These are phyloP conservation scores for Neoboletus magnificus DNA, from an alignment of 768 basidiomycete species.

Conservation along the genomic window DNA sequence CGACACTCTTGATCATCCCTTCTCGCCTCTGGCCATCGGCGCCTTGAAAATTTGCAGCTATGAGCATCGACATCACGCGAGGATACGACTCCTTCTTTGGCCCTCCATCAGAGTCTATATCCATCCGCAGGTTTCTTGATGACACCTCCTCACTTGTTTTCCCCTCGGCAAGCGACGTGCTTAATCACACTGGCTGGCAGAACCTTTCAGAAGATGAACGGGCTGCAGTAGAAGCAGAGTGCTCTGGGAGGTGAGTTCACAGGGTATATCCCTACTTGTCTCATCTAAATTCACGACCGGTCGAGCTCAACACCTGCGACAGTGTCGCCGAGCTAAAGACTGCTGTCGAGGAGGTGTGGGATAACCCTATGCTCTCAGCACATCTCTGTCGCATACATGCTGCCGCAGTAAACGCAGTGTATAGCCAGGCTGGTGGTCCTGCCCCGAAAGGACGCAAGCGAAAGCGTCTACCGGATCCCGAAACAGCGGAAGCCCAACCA, in stretches of 20 bases:
- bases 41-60: not conserved
- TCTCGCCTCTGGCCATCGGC: not conserved
- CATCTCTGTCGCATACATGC: slow-evolving; percentile 56
- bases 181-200: slow-evolving; percentile 22
- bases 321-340: slow-evolving; percentile 54
- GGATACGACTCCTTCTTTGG: slow-evolving; percentile 56
- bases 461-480: slow-evolving; percentile 30
- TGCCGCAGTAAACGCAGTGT: slow-evolving; percentile 36
- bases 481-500: slow-evolving; percentile 32
- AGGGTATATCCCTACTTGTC: not conserved
- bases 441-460: slow-evolving; percentile 31
- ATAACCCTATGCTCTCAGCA: slow-evolving; percentile 54
- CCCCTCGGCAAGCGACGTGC: slow-evolving; percentile 5
- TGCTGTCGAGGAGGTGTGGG: slow-evolving; percentile 45
- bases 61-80: slow-evolving; percentile 28
- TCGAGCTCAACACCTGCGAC: slow-evolving; percentile 1
- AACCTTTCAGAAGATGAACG: slow-evolving; percentile 26
- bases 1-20: too few relatives aligned
- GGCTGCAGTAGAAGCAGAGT: slow-evolving; percentile 38
- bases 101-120: slow-evolving; percentile 55
- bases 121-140: slow-evolving; percentile 45
- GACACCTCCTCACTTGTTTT: slow-evolving; percentile 22
- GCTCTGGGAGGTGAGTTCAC: slow-evolving; percentile 35
- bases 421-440: slow-evolving; percentile 34
- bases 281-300: not conserved